phyloP scores from a whole-genome alignment of 2,329 filamentous ascomycete species.

The Rosellinia necatrix region DNA sequence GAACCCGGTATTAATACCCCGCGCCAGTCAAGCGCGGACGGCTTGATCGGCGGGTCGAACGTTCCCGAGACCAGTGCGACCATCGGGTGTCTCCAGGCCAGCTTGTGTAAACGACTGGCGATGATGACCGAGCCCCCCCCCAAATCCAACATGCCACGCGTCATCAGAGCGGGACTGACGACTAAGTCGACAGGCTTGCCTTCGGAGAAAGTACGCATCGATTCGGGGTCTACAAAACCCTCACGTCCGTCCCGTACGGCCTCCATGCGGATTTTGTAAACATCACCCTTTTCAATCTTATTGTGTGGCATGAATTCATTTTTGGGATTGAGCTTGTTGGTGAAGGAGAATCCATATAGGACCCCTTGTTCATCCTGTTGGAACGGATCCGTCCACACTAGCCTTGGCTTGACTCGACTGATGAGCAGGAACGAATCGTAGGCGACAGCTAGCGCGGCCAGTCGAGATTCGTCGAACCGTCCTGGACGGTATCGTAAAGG shows the following conservation, averaged over 20 bases:
- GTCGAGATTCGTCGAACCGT: background rate
- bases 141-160: background rate
- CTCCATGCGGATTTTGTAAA: background rate
- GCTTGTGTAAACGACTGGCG: background rate
- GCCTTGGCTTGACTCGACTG: slow-evolving; percentile 2
- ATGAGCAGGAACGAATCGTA: slow-evolving; percentile 4
- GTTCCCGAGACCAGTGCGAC: background rate
- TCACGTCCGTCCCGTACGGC: background rate
- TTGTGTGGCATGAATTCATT: background rate
- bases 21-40: background rate
- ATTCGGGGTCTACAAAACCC: background rate
- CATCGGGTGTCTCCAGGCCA: background rate
- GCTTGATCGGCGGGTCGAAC: slow-evolving; percentile 5
- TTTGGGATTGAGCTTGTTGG: background rate
- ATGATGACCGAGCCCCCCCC: too few relatives aligned
- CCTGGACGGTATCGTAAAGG: background rate
- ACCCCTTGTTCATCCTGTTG: slow-evolving; percentile 1
- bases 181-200: slow-evolving; percentile 8
- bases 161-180: background rate
- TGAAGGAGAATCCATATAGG: slow-evolving; percentile 5
- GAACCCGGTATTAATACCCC: background rate
- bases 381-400: slow-evolving; percentile 12
- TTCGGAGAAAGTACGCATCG: background rate
- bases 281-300: background rate
- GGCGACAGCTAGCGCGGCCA: background rate